Evolutionary conservation across 2,329 filamentous ascomycete genomes (phyloP).

Genomic region (Mariannaea elegans): DNA sequence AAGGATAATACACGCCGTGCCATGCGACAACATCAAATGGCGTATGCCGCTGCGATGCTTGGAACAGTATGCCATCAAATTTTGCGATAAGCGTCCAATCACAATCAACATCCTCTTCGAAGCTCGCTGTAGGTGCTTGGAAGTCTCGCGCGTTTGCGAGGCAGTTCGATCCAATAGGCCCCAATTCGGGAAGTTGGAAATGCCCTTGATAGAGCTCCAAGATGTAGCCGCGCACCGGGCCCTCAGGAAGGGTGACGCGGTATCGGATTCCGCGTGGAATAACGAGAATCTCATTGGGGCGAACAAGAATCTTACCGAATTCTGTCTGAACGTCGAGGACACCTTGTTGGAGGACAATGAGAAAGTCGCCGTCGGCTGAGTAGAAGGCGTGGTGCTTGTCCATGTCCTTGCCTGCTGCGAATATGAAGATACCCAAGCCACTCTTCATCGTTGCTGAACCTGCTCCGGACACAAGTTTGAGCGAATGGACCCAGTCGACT

Average conservation of each 20-base stretch:
- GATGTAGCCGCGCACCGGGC: constrained; percentile 71
- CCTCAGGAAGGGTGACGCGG: constrained; percentile 49
- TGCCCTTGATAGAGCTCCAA: constrained; percentile 72
- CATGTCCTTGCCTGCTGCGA: constrained; percentile 56
- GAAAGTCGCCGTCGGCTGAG: constrained; percentile 71
- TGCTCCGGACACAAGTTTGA: constrained; percentile 57
- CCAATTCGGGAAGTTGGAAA: constrained; percentile 73
- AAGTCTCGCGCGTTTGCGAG: constrained; percentile 74
- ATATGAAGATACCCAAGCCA: constrained; percentile 58
- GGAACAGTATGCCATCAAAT: constrained; percentile 68
- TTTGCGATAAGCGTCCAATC: constrained; percentile 69
- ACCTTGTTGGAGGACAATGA: constrained; percentile 73
- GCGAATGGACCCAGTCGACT: constrained; percentile 53
- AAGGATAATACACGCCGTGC: constrained; percentile 74
- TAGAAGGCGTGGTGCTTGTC: constrained; percentile 54
- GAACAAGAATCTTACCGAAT: constrained; percentile 69
- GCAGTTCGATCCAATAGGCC: constrained; percentile 71
- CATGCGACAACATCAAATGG: constrained; percentile 78
- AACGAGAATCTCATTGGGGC: constrained; percentile 73
- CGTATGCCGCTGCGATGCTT: constrained; percentile 68
- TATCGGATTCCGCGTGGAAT: constrained; percentile 71
- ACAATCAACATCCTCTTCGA: constrained; percentile 60
- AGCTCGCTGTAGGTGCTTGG: constrained; percentile 66
- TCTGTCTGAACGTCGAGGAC: constrained; percentile 74
- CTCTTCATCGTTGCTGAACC: constrained; percentile 57